Base-by-base conservation (phyloP, 805 yeast genomes). In the Saturnispora halmiae region DNA sequence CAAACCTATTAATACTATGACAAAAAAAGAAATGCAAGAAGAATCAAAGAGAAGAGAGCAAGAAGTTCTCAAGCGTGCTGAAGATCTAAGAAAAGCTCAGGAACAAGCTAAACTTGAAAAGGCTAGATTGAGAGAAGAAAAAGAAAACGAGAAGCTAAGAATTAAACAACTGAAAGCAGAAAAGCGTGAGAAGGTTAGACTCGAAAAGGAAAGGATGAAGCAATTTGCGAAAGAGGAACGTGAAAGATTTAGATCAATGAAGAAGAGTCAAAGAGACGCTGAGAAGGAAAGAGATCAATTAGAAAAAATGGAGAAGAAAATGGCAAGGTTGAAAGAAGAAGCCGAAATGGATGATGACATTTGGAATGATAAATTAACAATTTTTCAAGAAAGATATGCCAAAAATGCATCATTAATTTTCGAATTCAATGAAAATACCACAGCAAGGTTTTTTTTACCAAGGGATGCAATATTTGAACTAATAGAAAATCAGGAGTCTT, bases 391-490 rank as follows among this genome's bases (percentile, higher is more conserved):
- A 49, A 72, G 77, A 55, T 82, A 82, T 51, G 63, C 74, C 18
- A 57, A 71, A 28, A 74, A 75, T 50, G 86, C 94, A 1, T 81
- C 84, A 40, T 56, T 92, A 30, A 79, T 87, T 5, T 79, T 90
- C 57, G 98, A 92, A 58, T 90, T 78, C 61, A 71, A 72, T 21
- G 97, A 92, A 51, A 79, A 78, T 55, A 74, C 92, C 0, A 70
- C 79, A 34, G 79, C 79, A 6, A 70, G 97, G 43, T 90, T 72
- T 52, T 63, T 72, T 43, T 55, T 90, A 1, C 96, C 97, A 0
- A 78, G 78, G 48, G 75, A 85, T 46, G 72, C 94, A 1, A 71
- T 90, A 3, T 64, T 82, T 44, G 96, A 88, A 60, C 64, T 73
- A 1, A 32, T 62, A 1, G 62, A 52, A 2, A 62, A 57, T 22